Base-by-base conservation (phyloP, 495 filamentous ascomycete genomes). In the Lasiosphaeria ovina region DNA sequence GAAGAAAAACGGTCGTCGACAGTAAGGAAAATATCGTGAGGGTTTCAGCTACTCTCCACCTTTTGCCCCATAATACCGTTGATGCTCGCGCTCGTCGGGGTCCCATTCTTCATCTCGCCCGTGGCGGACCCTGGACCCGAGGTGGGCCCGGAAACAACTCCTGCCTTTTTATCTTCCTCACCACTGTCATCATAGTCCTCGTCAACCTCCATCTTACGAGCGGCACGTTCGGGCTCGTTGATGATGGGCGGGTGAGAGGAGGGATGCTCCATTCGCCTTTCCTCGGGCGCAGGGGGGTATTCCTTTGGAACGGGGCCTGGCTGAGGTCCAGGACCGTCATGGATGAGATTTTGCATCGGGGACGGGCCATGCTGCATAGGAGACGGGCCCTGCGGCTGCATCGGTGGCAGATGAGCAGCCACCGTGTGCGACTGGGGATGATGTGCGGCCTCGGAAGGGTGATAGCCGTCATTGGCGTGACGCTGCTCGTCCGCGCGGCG, bases 151-250 rank as follows among this genome's bases (percentile, higher is more conserved):
- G 76, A 74, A 33, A 65, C 57, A 58, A 74, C 66, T 10, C 76
- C 78, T 3, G 76, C 76, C 60, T 83, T 85, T 69, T 87, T 84
- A 74, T 96, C 92, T 52, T 96, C 88, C 62, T 96, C 93, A 35
- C 90, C 91, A 64, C 95, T 92, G 72, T 97, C 93, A 65, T 87
- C 83, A 62, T 98, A 96, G 61, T 96, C 87, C 72, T 98, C 93
- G 69, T 98, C 94, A 48, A 98, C 89, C 31, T 98, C 94, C 87
- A 98, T 95, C 72, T 96, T 94, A 8, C 94, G 84, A 38, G 90
- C 89, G 6, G 94, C 90, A 11, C 92, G 83, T 76, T 98, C 94
- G 50, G 82, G 81, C 66, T 89, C 85, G 35, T 77, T 78, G 57
- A 77, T 69, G 14, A 80, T 72, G 14, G 78, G 64, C 7, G 78